phyloP scores from a whole-genome alignment of 176 grass and related monocot genomes.

The Bothriochloa decipiens region DNA sequence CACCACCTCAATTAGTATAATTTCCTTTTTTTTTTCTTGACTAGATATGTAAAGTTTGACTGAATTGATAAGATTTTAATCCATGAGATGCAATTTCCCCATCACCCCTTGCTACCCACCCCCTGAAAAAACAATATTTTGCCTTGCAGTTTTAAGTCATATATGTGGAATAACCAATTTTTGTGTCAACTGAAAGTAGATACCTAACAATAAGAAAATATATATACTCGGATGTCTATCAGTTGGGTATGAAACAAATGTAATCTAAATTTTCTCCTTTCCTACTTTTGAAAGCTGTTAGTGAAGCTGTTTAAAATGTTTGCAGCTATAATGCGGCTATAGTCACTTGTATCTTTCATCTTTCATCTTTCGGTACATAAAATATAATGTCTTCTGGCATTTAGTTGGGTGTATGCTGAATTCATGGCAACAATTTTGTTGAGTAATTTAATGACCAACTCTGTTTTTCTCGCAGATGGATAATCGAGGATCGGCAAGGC shows the following conservation, averaged over 20 bases:
- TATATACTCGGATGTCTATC: background rate
- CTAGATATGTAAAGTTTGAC: background rate
- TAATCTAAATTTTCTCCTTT: background rate
- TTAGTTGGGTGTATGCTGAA: conserved; percentile 27
- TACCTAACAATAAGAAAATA: background rate
- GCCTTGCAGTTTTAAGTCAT: background rate
- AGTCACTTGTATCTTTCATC: background rate
- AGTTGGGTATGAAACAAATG: background rate
- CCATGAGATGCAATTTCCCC: background rate
- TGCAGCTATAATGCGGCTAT: background rate
- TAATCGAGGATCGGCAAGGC: conserved; percentile 85
- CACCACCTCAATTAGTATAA: conserved; percentile 8
- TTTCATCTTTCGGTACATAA: background rate
- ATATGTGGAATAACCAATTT: background rate
- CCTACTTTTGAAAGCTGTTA: background rate
- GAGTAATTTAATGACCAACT: background rate
- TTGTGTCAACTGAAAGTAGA: background rate
- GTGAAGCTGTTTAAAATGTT: background rate
- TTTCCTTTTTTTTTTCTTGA: background rate
- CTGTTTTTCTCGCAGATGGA: conserved; percentile 68
- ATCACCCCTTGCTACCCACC: background rate
- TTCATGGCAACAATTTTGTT: conserved; percentile 1
- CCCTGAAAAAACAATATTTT: background rate
- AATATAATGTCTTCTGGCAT: conserved; percentile 11
- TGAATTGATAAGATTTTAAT: conserved; percentile 14